Base-by-base conservation (phyloP, 495 filamentous ascomycete species). In the Podospora comata region DNA sequence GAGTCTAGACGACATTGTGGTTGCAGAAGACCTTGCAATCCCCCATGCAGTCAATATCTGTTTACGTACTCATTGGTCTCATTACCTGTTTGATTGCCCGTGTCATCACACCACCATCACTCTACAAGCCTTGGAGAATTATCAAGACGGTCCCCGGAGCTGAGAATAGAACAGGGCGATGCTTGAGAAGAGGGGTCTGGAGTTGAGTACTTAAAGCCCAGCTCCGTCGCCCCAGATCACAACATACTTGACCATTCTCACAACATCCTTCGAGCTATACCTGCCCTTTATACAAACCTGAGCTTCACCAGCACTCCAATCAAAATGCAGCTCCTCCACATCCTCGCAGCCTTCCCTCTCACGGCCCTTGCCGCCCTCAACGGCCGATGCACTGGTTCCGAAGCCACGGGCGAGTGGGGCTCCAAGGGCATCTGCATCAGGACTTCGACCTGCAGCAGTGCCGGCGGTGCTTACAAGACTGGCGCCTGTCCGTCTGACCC, bases 301-400 rank as follows among this genome's bases (percentile, higher is more conserved):
- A 4, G 7, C 30, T 32, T 7, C 7, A 7, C 30, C 30, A 32
- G 4, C 3, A 32, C 30, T 32, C 30, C 1, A 7, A 32, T 32
- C 30, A 27, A 26, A 30, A 26, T 30, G 58, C 58, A 26, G 16
- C 19, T 19, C 18, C 20, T 26, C n/a, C 11, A 60, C 23, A 60
- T 26, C 58, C 23, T 30, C 20, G 19, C 58, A 6, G 58, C 39
- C 39, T 48, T 48, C 39, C 39, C 39, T 48, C 39, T 48, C 39
- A 48, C 39, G 3, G 39, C 39, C 39, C 56, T 67, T 23, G 66
- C 66, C 6, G 66, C 66, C 44, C 20, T 68, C 44, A 68, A 68
- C 61, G 66, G 66, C 53, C 66, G 60, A 27, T 68, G 66, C 53
- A 64, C 66, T 54, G 66, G 66, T 26, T 26, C n/a, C 66, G 59